Base-by-base conservation (phyloP, 176 grass and related monocot genomes). In the Musa beccarii region DNA sequence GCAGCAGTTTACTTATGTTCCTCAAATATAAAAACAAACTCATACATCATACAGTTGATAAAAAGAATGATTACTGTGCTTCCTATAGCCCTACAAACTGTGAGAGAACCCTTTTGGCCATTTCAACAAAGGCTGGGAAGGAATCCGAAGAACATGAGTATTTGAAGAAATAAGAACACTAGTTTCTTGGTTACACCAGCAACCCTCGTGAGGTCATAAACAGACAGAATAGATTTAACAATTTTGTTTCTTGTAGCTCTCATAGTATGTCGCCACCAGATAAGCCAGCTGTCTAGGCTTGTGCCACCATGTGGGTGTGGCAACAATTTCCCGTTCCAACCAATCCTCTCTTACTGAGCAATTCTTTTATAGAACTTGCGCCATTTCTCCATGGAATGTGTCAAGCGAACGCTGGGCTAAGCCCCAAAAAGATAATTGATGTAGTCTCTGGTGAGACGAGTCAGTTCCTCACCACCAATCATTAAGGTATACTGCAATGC, bases 401-500 rank as follows among this genome's bases (percentile, higher is more conserved):
- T 79, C 81, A 96, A 73, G 53, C 87, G 86, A 49, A 73, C 21
- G 57, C 82, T 96, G 34, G 84, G 85, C 76, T 87, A 89, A 52
- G 84, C 92, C 66, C 87, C 89, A 63, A 92, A 68, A 9, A 84
- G 73, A 72, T 84, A 96, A 29, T 72, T 92, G 61, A 83, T 84
- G 64, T 89, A 96, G 83, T 96, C 92, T 9, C 89, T 89, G 3
- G 75, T 83, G 70, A 96, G 86, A 72, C 80, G 80, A 8, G 77
- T 71, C 53, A 89, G 2, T 55, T 96, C 92, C 72, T 96, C 89
- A 63, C 92, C 92, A 63, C 89, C 82, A 73, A 96, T 89, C 76
- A 92, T 92, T 52, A 87, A 86, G 75, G 89, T 81, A 55, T 89
- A 96, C 92, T 92, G 78, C 71, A 76, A 51, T 63, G 28, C 1